Evolutionary conservation across 2,329 filamentous ascomycete species (phyloP).

Genomic region (Aspergillus unguis): DNA sequence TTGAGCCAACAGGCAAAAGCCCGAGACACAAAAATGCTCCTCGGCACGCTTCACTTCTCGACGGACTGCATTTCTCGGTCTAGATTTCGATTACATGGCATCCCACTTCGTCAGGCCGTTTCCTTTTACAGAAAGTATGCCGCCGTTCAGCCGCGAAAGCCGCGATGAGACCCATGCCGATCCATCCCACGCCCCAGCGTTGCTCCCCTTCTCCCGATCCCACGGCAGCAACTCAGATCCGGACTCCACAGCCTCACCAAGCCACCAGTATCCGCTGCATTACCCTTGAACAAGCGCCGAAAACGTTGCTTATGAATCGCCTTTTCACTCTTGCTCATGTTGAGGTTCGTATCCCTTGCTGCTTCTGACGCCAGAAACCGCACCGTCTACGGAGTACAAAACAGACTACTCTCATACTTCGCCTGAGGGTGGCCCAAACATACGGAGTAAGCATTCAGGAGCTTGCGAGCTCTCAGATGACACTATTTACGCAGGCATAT

Average conservation of each 20-base stretch:
- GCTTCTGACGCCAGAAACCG: neutral
- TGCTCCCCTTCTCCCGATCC: too few species aligned
- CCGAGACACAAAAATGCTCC: neutral
- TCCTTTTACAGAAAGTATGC: neutral
- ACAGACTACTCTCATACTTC: too few species aligned
- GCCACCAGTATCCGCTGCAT: too few species aligned
- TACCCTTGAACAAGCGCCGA: too few species aligned
- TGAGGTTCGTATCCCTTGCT: too few species aligned
- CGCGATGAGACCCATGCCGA: neutral
- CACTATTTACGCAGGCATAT: neutral
- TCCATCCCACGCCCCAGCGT: neutral
- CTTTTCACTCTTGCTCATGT: too few species aligned
- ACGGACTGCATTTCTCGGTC: too few species aligned
- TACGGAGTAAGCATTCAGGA: neutral
- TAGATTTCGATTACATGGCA: too few species aligned
- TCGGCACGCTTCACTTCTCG: neutral
- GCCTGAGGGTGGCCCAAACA: neutral
- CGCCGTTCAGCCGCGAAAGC: slow-evolving; percentile 4
- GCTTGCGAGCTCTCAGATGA: neutral
- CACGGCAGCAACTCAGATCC: neutral
- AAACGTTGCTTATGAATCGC: too few species aligned
- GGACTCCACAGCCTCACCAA: slow-evolving; percentile 19
- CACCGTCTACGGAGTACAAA: neutral
- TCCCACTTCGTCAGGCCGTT: too few species aligned
- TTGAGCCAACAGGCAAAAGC: neutral